These are phyloP conservation scores for Schizochytrium sp. DNA, from an alignment of 108 stramenopile genomes.

Conservation along the genomic window DNA sequence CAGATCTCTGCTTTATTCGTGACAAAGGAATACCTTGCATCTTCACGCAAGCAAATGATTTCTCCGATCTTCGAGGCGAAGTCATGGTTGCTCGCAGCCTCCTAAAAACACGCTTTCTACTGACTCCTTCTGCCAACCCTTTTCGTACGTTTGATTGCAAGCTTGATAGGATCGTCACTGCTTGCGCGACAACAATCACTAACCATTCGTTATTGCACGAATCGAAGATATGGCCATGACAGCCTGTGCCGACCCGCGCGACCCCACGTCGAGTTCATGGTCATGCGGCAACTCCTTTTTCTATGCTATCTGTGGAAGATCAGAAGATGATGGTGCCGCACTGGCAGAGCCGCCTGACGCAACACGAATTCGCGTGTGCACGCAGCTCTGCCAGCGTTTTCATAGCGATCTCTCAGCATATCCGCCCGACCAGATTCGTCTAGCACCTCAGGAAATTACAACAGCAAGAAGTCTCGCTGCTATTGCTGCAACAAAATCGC, in stretches of 20 bases:
- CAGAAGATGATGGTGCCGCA: too few relatives aligned
- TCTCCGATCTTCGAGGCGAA: background rate
- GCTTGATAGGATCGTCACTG: background rate
- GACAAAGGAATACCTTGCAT: background rate
- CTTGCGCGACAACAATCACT: background rate
- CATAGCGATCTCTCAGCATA: background rate
- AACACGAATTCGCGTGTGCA: background rate
- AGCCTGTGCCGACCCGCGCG: background rate
- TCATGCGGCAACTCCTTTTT: background rate
- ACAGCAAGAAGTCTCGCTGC: too few relatives aligned
- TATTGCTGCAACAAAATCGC: too few relatives aligned
- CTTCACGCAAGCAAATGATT: background rate
- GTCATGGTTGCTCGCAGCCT: background rate
- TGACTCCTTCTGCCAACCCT: background rate
- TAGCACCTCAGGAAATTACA: too few relatives aligned
- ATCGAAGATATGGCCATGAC: background rate
- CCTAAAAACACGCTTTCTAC: background rate
- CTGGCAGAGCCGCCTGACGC: background rate
- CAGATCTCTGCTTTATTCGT: background rate
- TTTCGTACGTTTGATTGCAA: background rate
- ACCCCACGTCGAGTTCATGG: background rate
- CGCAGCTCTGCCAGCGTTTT: background rate
- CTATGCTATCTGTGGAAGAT: background rate
- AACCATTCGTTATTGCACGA: background rate
- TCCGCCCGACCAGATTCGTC: background rate